phyloP scores from a whole-genome alignment of 257 asterid genomes.

The Solanum chiquidenum region DNA sequence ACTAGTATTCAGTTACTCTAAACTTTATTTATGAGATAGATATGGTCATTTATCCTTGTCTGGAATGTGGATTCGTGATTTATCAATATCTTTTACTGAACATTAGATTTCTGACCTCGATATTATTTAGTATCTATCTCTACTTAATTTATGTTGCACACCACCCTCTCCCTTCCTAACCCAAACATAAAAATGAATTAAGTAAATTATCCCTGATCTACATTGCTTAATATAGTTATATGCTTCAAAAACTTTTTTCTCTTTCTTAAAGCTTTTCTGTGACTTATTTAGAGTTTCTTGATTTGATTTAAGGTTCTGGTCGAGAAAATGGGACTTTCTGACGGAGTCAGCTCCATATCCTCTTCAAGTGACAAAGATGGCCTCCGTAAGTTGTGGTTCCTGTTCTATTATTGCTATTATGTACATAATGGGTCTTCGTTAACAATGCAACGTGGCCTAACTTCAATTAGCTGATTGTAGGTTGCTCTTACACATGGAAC shows the following conservation, averaged over 20 bases:
- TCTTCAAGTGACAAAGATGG: slow-evolving; percentile 45
- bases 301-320: slow-evolving; percentile 64
- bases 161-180: not conserved
- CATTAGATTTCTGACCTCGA: not conserved
- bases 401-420: not conserved
- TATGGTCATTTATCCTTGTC: not conserved
- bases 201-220: not conserved
- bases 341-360: slow-evolving; percentile 34
- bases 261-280: not conserved
- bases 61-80: not conserved
- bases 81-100: not conserved
- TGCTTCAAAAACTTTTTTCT: not conserved
- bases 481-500: slow-evolving; percentile 69
- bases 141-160: not conserved
- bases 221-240: not conserved
- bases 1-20: not conserved
- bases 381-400: slow-evolving; percentile 46
- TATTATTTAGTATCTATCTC: not conserved
- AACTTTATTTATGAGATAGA: not conserved
- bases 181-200: not conserved
- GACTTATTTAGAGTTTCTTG: not conserved
- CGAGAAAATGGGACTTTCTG: slow-evolving; percentile 95
- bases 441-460: slow-evolving; percentile 10
- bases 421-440: not conserved
- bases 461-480: slow-evolving; percentile 22